phyloP scores from a whole-genome alignment of 2,329 filamentous ascomycete genomes.

The Pyricularia grisea region DNA sequence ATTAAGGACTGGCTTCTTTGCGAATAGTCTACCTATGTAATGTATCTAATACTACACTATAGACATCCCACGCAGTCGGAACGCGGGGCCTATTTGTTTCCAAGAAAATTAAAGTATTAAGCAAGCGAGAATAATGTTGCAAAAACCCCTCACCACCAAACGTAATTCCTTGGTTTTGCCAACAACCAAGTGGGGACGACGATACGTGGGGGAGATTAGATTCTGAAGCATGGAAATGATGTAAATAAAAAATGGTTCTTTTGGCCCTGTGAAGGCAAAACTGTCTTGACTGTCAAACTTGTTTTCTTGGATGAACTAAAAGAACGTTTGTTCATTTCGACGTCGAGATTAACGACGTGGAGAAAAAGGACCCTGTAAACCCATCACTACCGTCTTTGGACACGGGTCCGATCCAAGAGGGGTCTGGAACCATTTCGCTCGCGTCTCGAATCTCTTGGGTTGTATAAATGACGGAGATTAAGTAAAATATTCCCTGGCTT shows the following conservation, averaged over 20 bases:
- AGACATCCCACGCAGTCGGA: neutral
- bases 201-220: neutral
- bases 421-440: neutral
- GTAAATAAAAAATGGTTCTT: neutral
- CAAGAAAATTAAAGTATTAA: neutral
- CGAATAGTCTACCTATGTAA: neutral
- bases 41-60: neutral
- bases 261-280: neutral
- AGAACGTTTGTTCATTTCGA: neutral
- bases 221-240: neutral
- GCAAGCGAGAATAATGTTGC: neutral
- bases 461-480: neutral
- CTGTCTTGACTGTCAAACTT: neutral
- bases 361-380: neutral
- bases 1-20: neutral
- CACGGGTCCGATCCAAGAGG: neutral
- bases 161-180: neutral
- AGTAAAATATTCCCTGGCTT: neutral
- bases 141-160: neutral
- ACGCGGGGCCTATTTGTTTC: neutral
- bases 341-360: neutral
- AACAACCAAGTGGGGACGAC: neutral
- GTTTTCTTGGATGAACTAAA: neutral
- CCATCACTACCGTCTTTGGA: neutral
- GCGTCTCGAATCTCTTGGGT: neutral